Percentiles rank a stretch among this genome's conserved stretches.
These are phyloP conservation scores for Trichoderma guizhouense DNA, from an alignment of 2,329 filamentous ascomycete species.

Conservation along the genomic window DNA sequence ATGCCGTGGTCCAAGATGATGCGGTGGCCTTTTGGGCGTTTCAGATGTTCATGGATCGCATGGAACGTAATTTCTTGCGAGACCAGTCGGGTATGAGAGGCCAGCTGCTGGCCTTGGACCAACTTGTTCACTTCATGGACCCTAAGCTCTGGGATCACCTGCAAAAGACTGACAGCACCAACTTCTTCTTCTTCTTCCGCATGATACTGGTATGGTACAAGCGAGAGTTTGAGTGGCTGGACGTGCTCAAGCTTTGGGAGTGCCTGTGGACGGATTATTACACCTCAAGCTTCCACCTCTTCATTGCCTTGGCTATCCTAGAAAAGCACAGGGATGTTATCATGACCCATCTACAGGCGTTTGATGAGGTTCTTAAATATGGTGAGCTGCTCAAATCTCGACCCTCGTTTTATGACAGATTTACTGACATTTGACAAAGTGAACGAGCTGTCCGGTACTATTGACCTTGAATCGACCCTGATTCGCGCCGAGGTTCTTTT, in stretches of 20 bases:
- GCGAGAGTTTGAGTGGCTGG: conserved; percentile 87
- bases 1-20: conserved; percentile 96
- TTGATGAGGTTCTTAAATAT: conserved; percentile 97
- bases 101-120: conserved; percentile 86
- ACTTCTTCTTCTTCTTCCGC: conserved; percentile 99
- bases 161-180: conserved; percentile 86
- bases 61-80: conserved; percentile 94
- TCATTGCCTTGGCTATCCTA: conserved; percentile 87
- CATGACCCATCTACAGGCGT: conserved; percentile 88
- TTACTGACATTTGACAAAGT: conserved; percentile 49
- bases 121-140: conserved; percentile 95
- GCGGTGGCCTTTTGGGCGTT: conserved; percentile 97
- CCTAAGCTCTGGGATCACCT: conserved; percentile 90
- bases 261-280: conserved; percentile 89
- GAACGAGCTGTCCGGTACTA: conserved; percentile 90
- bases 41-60: conserved; percentile 92
- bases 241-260: conserved; percentile 89
- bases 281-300: conserved; percentile 88
- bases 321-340: conserved; percentile 97
- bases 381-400: conserved; percentile 49
- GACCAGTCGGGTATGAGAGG: conserved; percentile 95
- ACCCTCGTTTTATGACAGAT: neutral
- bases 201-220: conserved; percentile 99
- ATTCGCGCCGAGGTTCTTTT: conserved; percentile 87
- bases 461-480: conserved; percentile 83